Conservation (phyloP, 2,329 filamentous ascomycete genomes). For the Pleurostoma richardsiae region DNA sequence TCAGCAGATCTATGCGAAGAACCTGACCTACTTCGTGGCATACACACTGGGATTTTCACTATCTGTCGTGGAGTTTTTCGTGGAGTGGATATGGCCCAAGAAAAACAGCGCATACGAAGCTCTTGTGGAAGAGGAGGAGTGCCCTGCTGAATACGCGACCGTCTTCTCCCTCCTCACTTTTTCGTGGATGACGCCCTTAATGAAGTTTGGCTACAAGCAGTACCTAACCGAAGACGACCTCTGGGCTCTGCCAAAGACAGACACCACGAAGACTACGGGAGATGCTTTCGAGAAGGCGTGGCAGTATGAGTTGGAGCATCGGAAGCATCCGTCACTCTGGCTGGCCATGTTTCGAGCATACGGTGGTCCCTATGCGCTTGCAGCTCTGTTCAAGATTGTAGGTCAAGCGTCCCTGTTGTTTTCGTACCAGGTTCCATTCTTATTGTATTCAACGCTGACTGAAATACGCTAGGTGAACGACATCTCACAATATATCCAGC, state of each 20-base stretch:
- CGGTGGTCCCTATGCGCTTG: slow-evolving; percentile 76
- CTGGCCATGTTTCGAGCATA: slow-evolving; percentile 78
- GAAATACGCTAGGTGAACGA: slow-evolving; percentile 58
- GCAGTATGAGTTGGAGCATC: slow-evolving; percentile 65
- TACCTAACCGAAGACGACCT: slow-evolving; percentile 92
- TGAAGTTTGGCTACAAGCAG: slow-evolving; percentile 89
- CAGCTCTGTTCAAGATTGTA: slow-evolving; percentile 73
- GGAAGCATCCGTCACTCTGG: slow-evolving; percentile 77
- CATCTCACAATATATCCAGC: slow-evolving; percentile 79
- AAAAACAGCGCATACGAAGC: slow-evolving; percentile 57
- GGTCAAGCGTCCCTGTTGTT: too few species aligned
- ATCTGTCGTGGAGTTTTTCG: slow-evolving; percentile 62
- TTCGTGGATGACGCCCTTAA: slow-evolving; percentile 97
- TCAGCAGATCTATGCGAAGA: slow-evolving; percentile 63
- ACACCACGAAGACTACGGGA: slow-evolving; percentile 73
- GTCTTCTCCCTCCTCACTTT: slow-evolving; percentile 93
- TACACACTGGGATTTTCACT: slow-evolving; percentile 70
- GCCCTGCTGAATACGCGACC: slow-evolving; percentile 83
- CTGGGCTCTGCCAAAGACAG: slow-evolving; percentile 80
- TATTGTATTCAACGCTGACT: too few species aligned
- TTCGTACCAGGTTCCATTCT: too few species aligned
- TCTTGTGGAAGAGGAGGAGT: slow-evolving; percentile 55
- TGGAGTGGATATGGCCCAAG: slow-evolving; percentile 88
- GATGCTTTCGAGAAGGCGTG: slow-evolving; percentile 69
- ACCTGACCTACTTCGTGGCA: slow-evolving; percentile 70